Conservation (phyloP, 2,329 filamentous ascomycete genomes). For the Calonectria fujianensis region DNA sequence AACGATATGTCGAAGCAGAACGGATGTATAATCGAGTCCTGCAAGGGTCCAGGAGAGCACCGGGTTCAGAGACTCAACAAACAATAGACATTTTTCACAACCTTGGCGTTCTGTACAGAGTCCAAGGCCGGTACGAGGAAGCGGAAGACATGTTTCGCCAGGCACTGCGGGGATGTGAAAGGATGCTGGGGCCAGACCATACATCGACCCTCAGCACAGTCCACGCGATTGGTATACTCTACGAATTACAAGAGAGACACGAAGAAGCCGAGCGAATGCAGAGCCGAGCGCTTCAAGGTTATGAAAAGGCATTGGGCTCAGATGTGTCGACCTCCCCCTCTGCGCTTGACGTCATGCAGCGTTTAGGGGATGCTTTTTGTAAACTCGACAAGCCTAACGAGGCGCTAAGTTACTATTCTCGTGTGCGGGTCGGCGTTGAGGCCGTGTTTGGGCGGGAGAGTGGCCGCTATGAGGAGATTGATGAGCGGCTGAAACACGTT, state of each 20-base stretch:
- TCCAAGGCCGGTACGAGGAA: not conserved
- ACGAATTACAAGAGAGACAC: not conserved
- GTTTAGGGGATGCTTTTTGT: not conserved
- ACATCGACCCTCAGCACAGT: not conserved
- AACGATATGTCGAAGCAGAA: slow-evolving; percentile 53
- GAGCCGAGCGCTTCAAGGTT: not conserved
- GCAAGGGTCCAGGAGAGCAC: slow-evolving; percentile 49
- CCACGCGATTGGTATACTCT: not conserved
- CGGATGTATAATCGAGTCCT: slow-evolving; percentile 57
- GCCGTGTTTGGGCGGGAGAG: not conserved
- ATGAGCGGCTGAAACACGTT: not conserved
- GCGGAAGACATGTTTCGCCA: not conserved
- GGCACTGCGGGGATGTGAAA: not conserved
- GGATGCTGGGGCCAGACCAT: not conserved
- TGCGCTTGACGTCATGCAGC: not conserved
- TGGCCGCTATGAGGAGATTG: not conserved
- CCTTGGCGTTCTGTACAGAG: not conserved
- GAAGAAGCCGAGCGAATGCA: not conserved
- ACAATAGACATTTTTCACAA: not conserved
- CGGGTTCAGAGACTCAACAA: not conserved
- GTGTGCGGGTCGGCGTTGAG: not conserved
- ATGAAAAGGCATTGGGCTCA: not conserved
- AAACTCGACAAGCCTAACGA: not conserved
- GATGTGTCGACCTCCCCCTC: not conserved
- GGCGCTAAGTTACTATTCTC: not conserved